Conservation (phyloP, 805 yeast genomes). For the Schizosaccharomyces pombe region DNA sequence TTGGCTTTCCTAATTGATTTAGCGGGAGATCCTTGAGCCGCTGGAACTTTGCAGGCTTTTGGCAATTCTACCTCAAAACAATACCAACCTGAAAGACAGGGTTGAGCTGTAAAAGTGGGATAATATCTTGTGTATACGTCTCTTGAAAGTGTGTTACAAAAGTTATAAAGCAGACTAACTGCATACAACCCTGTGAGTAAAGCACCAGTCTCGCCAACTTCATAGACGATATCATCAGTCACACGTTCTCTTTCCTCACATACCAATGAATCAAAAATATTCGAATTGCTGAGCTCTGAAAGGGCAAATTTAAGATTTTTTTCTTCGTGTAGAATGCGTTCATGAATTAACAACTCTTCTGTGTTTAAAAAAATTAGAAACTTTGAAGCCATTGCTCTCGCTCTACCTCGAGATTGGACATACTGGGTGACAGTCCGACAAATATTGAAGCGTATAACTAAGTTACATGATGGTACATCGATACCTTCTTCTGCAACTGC, state of each 20-base stretch:
- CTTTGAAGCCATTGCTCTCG: slow-evolving; percentile 4
- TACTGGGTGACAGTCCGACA: slow-evolving; percentile 5
- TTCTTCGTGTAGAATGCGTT: not conserved
- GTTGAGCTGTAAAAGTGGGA: slow-evolving; percentile 5
- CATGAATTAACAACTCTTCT: not conserved
- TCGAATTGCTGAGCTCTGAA: no score
- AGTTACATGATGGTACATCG: slow-evolving; percentile 7
- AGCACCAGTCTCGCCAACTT: slow-evolving; percentile 4
- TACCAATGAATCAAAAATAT: no score
- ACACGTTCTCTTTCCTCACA: no score
- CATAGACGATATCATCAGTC: not conserved
- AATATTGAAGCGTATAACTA: slow-evolving; percentile 6
- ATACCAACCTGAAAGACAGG: no score
- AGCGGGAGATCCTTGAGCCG: not conserved
- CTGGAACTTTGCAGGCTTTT: not conserved
- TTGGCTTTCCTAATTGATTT: slow-evolving; percentile 1
- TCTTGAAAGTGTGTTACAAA: not conserved
- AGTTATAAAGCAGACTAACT: slow-evolving; percentile 3
- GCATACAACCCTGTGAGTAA: slow-evolving; percentile 1
- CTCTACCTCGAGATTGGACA: slow-evolving; percentile 7
- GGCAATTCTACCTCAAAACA: slow-evolving; percentile 6
- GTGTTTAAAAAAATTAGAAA: slow-evolving; percentile 4
- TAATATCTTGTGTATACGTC: not conserved
- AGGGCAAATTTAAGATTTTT: not conserved
- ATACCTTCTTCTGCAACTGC: slow-evolving; percentile 8